Evolutionary conservation across 805 yeast genomes (phyloP), one percentile per base, ranked within the genome.

Genomic region (Suhomyces prunicola): DNA sequence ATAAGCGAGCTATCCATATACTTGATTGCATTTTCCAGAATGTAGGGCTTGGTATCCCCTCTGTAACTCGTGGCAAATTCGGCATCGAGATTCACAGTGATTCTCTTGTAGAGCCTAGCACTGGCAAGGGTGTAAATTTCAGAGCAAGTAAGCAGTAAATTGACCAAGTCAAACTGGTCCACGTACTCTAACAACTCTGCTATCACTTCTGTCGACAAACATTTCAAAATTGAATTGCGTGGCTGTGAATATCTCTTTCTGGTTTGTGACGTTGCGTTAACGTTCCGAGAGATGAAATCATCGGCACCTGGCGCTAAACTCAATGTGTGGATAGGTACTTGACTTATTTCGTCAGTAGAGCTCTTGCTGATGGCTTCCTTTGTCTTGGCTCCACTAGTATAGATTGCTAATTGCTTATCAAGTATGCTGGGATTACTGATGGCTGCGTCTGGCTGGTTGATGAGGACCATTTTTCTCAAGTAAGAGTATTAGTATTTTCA

Each of bases 1-100:
- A 71, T 66, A 13, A 71, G 40, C 6, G 72, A 51, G 23, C 67
- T 58, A 48, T 71, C 67, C 74, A 71, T 69, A 57, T 56, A 56
- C 36, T 54, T 60, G 26, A 68, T 52, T 1, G 74, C 74, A 51
- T 62, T 64, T 10, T 70, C 71, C 9, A 45, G 44, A 5, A 71
- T 58, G 56, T 60, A 71, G 7, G 36, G 35, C 6, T 44, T 46
- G 7, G 57, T 17, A 44, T 59, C 53, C 2, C 53, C 52, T 4
- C 45, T 24, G 51, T 67, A 69, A 29, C 15, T 35, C 2, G 54
- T 23, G 5, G 74, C 72, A 27, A 65, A 57, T 41, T 68, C 68
- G 2, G 69, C 65, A 48, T 64, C 61, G 39, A 71, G 53, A 8
- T 64, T 55, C 24, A 71, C 70, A 1, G 73, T 68, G 15, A 71